Percentiles rank a stretch among this genome's conserved stretches.
phyloP scores from a whole-genome alignment of 192 early-diverging fungal genomes.

The Coemansia sp. region DNA sequence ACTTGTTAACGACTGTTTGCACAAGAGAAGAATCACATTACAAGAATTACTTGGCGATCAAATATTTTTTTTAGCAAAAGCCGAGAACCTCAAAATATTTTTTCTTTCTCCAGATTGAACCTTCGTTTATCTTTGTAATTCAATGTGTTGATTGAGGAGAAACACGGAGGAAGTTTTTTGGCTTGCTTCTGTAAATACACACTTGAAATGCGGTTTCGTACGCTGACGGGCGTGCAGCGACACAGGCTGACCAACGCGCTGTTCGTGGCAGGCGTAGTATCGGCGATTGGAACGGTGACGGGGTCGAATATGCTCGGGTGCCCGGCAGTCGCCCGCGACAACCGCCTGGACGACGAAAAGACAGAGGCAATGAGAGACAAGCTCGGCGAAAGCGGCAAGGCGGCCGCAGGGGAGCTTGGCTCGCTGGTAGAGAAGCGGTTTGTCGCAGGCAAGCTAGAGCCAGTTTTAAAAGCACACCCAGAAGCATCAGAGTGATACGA shows the following conservation, averaged over 20 bases:
- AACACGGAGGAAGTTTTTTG: not conserved
- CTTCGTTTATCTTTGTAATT: not conserved
- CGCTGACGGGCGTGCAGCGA: conserved; percentile 44
- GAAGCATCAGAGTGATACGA: too few relatives aligned
- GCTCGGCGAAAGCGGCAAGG: not conserved
- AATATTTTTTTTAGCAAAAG: too few relatives aligned
- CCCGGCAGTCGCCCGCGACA: conserved; percentile 43
- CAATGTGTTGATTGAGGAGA: not conserved
- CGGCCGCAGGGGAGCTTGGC: not conserved
- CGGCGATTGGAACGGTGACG: conserved; percentile 47
- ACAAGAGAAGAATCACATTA: too few relatives aligned
- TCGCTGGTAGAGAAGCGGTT: conserved; percentile 15
- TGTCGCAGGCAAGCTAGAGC: not conserved
- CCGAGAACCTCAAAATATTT: too few relatives aligned
- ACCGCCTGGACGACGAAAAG: conserved; percentile 33
- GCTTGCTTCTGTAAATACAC: not conserved
- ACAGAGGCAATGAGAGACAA: not conserved
- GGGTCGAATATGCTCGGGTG: conserved; percentile 48
- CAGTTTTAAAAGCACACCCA: not conserved
- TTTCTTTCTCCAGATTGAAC: not conserved
- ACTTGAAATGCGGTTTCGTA: conserved; percentile 38
- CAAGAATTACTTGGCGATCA: too few relatives aligned
- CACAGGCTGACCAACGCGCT: conserved; percentile 49
- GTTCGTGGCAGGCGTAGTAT: conserved; percentile 40
- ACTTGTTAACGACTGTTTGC: too few relatives aligned